Conservation (phyloP, 306 rosid species). For the Morella rubra region DNA sequence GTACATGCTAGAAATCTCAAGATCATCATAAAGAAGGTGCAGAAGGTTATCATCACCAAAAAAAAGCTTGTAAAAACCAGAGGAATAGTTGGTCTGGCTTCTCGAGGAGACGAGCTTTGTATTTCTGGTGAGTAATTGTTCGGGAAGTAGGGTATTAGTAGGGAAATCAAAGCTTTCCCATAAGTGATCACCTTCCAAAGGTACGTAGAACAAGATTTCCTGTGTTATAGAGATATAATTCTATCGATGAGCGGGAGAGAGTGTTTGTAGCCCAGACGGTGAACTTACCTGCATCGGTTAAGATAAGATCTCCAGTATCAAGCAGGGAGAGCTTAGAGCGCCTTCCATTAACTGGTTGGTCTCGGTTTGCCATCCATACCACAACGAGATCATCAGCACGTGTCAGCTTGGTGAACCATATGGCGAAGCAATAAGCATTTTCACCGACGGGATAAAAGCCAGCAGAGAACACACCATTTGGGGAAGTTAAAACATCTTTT, state of each 20-base stretch:
- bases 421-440: too few species aligned
- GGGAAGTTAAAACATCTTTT: too few species aligned
- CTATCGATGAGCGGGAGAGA: neutral
- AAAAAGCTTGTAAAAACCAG: too few species aligned
- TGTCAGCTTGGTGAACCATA: too few species aligned
- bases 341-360: neutral
- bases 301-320: too few species aligned
- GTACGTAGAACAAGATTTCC: slow-evolving; percentile 26
- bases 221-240: slow-evolving; percentile 21
- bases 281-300: too few species aligned
- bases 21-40: neutral
- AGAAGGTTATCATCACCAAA: neutral
- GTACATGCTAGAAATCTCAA: neutral
- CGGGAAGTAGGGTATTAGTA: slow-evolving; percentile 27
- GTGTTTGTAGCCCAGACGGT: neutral
- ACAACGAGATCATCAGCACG: too few species aligned
- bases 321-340: too few species aligned
- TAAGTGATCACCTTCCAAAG: neutral
- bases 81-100: neutral
- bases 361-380: too few species aligned
- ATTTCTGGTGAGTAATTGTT: slow-evolving; percentile 20
- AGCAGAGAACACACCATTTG: too few species aligned
- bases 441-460: too few species aligned
- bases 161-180: slow-evolving; percentile 15
- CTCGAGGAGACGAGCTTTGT: neutral